A percentile compares a stretch with the other conserved stretches of the same genome.
Conservation (phyloP, 164 flowering plant species). For the Macadamia tetraphylla region DNA sequence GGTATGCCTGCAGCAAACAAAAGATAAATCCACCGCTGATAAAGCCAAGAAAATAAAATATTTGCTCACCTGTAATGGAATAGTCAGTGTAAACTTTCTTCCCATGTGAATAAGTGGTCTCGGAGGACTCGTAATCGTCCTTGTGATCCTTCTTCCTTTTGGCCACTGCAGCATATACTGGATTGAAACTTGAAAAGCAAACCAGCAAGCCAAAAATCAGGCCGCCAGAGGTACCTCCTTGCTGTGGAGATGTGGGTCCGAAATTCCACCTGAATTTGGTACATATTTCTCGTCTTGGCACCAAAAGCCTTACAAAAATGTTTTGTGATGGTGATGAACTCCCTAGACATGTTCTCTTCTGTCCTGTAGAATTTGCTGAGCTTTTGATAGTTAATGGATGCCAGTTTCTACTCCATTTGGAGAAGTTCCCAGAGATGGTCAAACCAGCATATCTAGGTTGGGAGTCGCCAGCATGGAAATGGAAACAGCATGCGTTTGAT, state of each 20-base stretch:
- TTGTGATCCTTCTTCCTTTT: conserved; percentile 21
- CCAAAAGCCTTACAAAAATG: conserved; percentile 31
- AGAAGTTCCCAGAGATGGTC: conserved; percentile 19
- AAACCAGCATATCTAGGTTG: conserved; percentile 22
- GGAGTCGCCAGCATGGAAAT: conserved; percentile 15
- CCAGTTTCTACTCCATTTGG: conserved; percentile 22
- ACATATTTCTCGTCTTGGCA: conserved; percentile 30
- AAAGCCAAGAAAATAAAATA: background rate
- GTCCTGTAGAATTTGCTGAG: conserved; percentile 16
- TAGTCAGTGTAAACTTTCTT: conserved; percentile 76
- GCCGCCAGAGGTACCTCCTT: conserved; percentile 37
- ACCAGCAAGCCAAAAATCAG: conserved; percentile 47
- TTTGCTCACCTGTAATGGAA: conserved; percentile 63
- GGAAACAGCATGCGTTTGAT: conserved; percentile 28
- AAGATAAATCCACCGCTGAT: background rate
- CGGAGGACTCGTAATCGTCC: conserved; percentile 24
- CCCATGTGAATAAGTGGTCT: conserved; percentile 44
- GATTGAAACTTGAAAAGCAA: conserved; percentile 46
- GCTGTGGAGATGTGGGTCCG: conserved; percentile 34
- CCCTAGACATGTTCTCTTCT: conserved; percentile 23
- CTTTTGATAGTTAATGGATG: conserved; percentile 22
- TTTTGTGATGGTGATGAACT: conserved; percentile 31
- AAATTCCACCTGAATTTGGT: conserved; percentile 37
- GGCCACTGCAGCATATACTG: conserved; percentile 55
- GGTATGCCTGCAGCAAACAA: conserved; percentile 60